Evolutionary conservation across 2,329 filamentous ascomycete genomes (phyloP), one percentile per base, ranked within the genome.

Genomic region (Fusarium virguliforme): DNA sequence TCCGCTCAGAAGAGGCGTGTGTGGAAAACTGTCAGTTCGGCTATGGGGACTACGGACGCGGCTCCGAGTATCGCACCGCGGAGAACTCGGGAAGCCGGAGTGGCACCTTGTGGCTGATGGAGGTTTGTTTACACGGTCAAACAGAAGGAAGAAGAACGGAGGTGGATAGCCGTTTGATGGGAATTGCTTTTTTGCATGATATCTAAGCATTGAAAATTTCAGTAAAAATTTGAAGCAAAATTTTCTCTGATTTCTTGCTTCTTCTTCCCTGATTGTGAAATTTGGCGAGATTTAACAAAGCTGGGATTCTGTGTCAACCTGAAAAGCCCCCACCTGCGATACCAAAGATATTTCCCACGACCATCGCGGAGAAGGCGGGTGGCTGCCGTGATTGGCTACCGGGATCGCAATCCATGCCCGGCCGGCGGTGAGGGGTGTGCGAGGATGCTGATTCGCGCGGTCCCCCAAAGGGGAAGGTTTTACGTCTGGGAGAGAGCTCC

Each of bases 371-470:
- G 68, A 68, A 68, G 64, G n/a, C 8, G n/a, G 50, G 43, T 8
- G 8, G 22, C 40, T 55, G 46, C 68, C 64, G 64, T 65, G 51
- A 71, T 71, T 71, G 68, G 68, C 64, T 71, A 71, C 68, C 68
- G 9, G 64, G 48, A 71, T 61, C 41, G 5, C 60, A 57, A 71
- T 56, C 68, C 68, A 68, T 71, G 68, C n/a, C 60, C 64, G 46
- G 68, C 68, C 57, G 60, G 68, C 68, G 68, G 68, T 71, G 68
- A 71, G 60, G 35, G 22, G 41, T 1, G 22, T 15, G 24, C 41
- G 24, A 46, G 41, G 41, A 46, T 46, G 41, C 24, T 46, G 51
- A 71, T 71, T 71, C 46, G 68, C 59, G 68, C 68, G 67, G 57
- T 64, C 68, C 67, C 54, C 6, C 37, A 62, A 71, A 71, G 48